Percentiles rank a stretch among this genome's conserved stretches.
These are phyloP conservation scores for Cajanus cajan DNA, from an alignment of 306 rosid species.

Conservation along the genomic window DNA sequence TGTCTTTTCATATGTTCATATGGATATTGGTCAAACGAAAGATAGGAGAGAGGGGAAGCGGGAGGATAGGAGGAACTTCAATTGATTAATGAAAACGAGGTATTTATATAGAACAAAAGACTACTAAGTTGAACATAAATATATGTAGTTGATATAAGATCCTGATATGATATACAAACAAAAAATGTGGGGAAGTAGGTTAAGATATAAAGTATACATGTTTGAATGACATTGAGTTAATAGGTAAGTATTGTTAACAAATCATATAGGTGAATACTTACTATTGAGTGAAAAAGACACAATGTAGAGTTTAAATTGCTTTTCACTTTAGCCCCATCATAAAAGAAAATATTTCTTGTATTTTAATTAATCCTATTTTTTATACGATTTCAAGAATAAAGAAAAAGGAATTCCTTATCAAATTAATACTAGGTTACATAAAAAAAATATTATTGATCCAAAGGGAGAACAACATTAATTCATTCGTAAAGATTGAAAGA, in stretches of 20 bases:
- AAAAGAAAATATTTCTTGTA: neutral
- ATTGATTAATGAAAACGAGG: neutral
- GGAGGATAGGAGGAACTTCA: neutral
- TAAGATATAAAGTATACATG: neutral
- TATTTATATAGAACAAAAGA: neutral
- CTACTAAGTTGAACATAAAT: neutral
- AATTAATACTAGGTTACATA: neutral
- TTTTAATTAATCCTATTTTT: neutral
- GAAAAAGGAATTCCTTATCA: neutral
- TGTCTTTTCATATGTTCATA: neutral
- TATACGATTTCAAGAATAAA: neutral
- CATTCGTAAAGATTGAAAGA: neutral
- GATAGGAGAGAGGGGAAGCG: neutral
- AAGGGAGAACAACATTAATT: neutral
- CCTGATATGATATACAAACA: too few species aligned
- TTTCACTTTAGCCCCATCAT: neutral
- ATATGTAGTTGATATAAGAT: neutral
- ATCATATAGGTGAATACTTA: neutral
- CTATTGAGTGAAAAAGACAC: neutral
- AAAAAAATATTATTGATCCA: neutral
- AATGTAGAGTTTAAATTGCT: neutral
- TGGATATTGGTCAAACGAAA: neutral
- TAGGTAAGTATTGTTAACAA: neutral
- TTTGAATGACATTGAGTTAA: neutral
- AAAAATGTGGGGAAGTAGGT: neutral